Evolutionary conservation across 2,329 filamentous ascomycete species (phyloP).

Genomic region (Penicillium olsonii): DNA sequence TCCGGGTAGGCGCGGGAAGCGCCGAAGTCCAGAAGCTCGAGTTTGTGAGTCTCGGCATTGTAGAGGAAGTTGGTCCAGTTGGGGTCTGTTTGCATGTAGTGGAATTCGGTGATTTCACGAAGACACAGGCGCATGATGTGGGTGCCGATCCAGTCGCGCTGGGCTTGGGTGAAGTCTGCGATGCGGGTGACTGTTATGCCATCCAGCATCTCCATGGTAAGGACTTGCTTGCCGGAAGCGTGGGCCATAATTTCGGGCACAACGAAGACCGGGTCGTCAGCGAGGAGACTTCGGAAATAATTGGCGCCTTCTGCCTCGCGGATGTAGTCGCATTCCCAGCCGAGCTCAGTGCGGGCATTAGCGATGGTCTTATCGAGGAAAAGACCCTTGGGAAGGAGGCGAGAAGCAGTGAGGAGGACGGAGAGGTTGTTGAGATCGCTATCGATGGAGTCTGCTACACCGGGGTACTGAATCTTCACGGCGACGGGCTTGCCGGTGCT

Average conservation of each 20-base stretch:
- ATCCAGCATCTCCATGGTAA: conserved; percentile 91
- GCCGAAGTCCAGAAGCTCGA: conserved; percentile 94
- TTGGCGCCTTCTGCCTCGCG: conserved; percentile 81
- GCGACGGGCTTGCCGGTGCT: conserved; percentile 76
- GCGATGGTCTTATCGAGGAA: conserved; percentile 97
- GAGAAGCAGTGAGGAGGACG: conserved; percentile 84
- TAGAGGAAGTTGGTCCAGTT: conserved; percentile 99
- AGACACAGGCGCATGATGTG: conserved; percentile 90
- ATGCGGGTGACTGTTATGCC: conserved; percentile 84
- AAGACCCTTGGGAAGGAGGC: conserved; percentile 84
- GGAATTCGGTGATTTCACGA: conserved; percentile 90
- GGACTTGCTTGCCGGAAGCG: conserved; percentile 79
- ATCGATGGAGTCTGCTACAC: conserved; percentile 92
- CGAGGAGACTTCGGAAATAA: conserved; percentile 75
- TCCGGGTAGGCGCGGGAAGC: conserved; percentile 83
- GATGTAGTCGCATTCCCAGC: conserved; percentile 95
- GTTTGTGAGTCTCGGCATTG: conserved; percentile 68
- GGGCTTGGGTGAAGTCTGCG: conserved; percentile 71
- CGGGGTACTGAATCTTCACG: conserved; percentile 97
- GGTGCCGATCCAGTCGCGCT: conserved; percentile 94
- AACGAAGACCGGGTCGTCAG: conserved; percentile 73
- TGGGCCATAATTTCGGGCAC: conserved; percentile 77
- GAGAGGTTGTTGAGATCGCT: conserved; percentile 94
- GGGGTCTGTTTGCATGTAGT: conserved; percentile 98
- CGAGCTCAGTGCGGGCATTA: conserved; percentile 87